Evolutionary conservation across 441 rosid genomes (phyloP), one percentile per base, ranked within the genome.

Genomic region (Croton laevigatus): DNA sequence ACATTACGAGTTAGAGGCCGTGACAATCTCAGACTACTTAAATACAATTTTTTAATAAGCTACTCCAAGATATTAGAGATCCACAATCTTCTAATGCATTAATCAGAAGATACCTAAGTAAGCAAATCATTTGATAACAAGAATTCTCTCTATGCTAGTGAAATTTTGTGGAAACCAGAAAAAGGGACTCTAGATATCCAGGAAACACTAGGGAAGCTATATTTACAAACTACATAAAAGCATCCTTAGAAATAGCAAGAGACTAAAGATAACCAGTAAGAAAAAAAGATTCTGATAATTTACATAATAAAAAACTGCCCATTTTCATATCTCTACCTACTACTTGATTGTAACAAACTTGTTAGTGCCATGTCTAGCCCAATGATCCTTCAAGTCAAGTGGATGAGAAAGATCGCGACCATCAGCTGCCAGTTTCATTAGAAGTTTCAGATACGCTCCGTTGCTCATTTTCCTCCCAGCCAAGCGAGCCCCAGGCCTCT

Each of bases 391-490:
- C 85, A 88, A 79, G 73, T 88, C 88, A 76, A 90, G 79, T 6
- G 91, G 85, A 45, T 44, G 65, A 53, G 90, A 77, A 44, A 90
- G 85, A 73, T 87, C 78, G 65, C 82, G 59, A 46, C 87, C 90
- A 81, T 86, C 90, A 34, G 80, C 81, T 37, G 78, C 86, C 74
- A 90, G 87, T 73, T 83, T 78, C 22, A 76, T 65, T 17, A 88
- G 78, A 38, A 87, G 85, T 72, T 90, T 90, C 45, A 66, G 44
- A 78, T 84, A 90, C 23, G 89, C 93, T 40, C 91, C 87, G 46
- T 73, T 81, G 80, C 91, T 88, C 93, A 88, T 90, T 85, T 88
- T 87, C 75, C 90, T 86, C 53, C 89, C 91, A 65, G 89, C 88
- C 61, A 87, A 22, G 40, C 91, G 86, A 75, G 76, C 65, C 68